Evolutionary conservation across 495 filamentous ascomycete genomes (phyloP), one percentile per base, ranked within the genome.

Genomic region (Tuber calosporum): DNA sequence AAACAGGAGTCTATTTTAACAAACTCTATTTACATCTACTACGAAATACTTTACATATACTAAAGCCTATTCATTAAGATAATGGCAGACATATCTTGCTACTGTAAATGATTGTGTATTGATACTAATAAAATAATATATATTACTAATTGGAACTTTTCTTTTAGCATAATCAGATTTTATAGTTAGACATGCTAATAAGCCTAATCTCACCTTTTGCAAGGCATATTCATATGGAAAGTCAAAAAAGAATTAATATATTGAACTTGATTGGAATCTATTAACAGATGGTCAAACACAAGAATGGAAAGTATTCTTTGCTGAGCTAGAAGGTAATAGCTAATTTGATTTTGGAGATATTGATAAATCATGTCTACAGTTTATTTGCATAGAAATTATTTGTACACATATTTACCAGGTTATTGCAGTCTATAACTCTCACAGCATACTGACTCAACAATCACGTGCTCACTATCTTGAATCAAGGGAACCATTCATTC

Each of bases 311-410:
- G n/a, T n/a, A n/a, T n/a, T n/a, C n/a, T n/a, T n/a, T n/a, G n/a
- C n/a, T n/a, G n/a, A n/a, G n/a, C 22, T 69, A 1, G 72, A 69
- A 0, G 42, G 37, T 40, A 13, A 73, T 5, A 37, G 53, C 15
- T 39, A n/a, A 1, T 69, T 69, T 36, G n/a, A 73, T 0, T 9
- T 48, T 5, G 70, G 62, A 15, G 26, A 34, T 7, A 67, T 72
- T 43, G 36, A 53, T 34, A 20, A 69, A 1, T 43, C 72, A 36
- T 69, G 42, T 37, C 36, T 73, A 4, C 72, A 73, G 36, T 73
- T 69, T 42, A 69, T 69, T n/a, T 73, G 58, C 41, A 73, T 73
- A 36, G 7, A 73, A 36, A 73, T 73, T 43, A 22, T 69, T 41
- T 36, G 22, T 26, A 58, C 69, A 0, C 67, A 73, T 73, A 73